phyloP scores from a whole-genome alignment of 768 basidiomycete genomes.

The Rhodotorula diobovata region DNA sequence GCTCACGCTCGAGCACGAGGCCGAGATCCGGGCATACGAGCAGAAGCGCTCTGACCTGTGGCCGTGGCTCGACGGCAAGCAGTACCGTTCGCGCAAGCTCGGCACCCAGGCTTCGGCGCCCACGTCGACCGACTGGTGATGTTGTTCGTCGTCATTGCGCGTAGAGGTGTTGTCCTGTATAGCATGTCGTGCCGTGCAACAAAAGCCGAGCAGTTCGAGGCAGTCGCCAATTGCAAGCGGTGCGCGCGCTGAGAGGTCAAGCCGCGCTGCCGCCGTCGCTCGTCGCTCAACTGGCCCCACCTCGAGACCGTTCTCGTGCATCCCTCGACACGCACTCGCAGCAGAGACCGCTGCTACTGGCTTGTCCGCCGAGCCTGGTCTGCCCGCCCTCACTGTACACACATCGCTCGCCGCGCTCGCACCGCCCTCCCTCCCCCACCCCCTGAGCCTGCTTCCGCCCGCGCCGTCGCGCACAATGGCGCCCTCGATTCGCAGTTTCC shows the following conservation, averaged over 20 bases:
- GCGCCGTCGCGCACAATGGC: background rate
- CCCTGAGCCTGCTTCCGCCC: background rate
- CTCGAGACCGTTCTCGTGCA: no score
- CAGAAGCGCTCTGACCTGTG: conserved; percentile 66
- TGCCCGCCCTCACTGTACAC: no score
- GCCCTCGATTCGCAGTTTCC: conserved; percentile 4
- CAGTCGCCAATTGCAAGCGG: no score
- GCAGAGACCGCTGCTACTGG: no score
- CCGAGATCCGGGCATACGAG: conserved; percentile 75
- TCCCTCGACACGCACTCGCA: no score
- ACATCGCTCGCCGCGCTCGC: no score
- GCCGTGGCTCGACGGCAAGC: conserved; percentile 87
- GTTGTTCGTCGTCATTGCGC: background rate
- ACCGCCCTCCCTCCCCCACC: background rate
- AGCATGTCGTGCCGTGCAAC: no score
- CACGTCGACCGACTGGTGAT: conserved; percentile 4
- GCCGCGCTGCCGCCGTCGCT: no score
- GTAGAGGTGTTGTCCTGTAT: no score
- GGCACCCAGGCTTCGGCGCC: background rate
- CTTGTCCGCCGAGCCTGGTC: no score
- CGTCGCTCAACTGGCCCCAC: no score
- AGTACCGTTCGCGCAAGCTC: conserved; percentile 3
- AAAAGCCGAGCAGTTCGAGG: background rate
- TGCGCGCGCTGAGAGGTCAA: no score
- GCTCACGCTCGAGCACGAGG: conserved; percentile 76